Conservation (phyloP, 2,329 filamentous ascomycete genomes). For the Diaporthe capsici region DNA sequence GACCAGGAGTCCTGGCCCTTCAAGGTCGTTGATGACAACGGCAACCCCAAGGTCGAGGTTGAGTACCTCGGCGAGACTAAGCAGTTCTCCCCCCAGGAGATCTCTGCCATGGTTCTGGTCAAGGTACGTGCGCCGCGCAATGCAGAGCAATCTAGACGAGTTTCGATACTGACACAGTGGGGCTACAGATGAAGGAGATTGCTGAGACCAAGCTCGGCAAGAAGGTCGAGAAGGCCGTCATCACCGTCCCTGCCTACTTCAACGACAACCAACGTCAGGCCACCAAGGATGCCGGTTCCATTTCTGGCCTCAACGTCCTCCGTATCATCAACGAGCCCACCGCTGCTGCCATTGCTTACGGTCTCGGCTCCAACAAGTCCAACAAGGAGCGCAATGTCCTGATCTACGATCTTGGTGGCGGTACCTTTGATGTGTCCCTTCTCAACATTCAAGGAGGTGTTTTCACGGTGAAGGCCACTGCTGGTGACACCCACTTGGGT, state of each 20-base stretch:
- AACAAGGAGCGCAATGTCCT: conserved; percentile 99
- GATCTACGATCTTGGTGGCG: conserved; percentile 99
- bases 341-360: conserved; percentile 97
- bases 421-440: conserved; percentile 99
- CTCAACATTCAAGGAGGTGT: conserved; percentile 99
- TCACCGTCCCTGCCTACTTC: conserved; percentile 99
- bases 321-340: conserved; percentile 99
- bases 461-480: conserved; percentile 98
- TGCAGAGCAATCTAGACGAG: not conserved
- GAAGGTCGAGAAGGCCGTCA: conserved; percentile 99
- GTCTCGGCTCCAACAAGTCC: conserved; percentile 94
- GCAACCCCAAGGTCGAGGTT: conserved; percentile 93
- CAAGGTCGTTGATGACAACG: conserved; percentile 93
- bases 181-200: conserved; percentile 94
- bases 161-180: conserved; percentile 25
- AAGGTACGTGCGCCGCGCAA: conserved; percentile 76
- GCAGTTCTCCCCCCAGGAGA: conserved; percentile 97
- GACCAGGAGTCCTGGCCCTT: conserved; percentile 99
- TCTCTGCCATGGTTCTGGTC: conserved; percentile 97
- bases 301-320: conserved; percentile 96
- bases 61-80: conserved; percentile 96
- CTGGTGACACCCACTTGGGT: conserved; percentile 97
- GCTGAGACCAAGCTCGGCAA: conserved; percentile 98
- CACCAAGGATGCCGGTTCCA: conserved; percentile 99
- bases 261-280: conserved; percentile 99